Base-by-base conservation (phyloP, 2,329 filamentous ascomycete genomes). In the Passalora sequoiae region DNA sequence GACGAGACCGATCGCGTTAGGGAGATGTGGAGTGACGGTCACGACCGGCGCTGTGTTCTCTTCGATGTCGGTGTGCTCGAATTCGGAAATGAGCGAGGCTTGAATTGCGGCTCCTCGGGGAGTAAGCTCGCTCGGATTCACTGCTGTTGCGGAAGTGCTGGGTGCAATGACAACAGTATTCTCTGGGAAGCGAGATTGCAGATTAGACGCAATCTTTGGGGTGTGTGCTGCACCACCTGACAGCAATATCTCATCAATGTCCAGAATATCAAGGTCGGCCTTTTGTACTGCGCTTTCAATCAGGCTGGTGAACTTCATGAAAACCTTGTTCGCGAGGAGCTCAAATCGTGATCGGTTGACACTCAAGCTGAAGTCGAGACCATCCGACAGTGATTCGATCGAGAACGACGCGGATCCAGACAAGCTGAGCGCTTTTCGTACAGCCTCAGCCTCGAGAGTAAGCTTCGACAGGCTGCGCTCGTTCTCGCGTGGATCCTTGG, bases 11-110 rank as follows among this genome's bases (percentile, higher is more conserved):
- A 98, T 86, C 50, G 91, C 86, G 63, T 89, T 85, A 58, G 80
- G 76, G 51, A 94, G 82, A 72, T 98, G 92, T 59, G 89, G 88
- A 40, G 94, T 89, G 12, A 89, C 91, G 24, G 91, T 96, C 53
- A 98, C 89, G 63, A 89, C 87, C 40, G 92, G 84, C 74, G 98
- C 91, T 36, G 89, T 94, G 51, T 87, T 94, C 75, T 96, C 89
- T 65, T 94, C 86, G 57, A 98, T 94, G 64, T 97, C 91, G 55
- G 88, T 83, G 56, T 81, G 77, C 60, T 98, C 92, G 68, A 94
- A 98, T 68, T 95, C 91, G 67, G 89, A 83, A 66, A 98, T 88
- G 52, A 98, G 74, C 48, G 84, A 94, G 27, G 92, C 92, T 71
- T 98, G 92, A 59, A 98, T 88, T 22, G 92, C 91, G 49, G 92